phyloP scores from a whole-genome alignment of 129 eudicot genomes.

The Cynara cardunculus region DNA sequence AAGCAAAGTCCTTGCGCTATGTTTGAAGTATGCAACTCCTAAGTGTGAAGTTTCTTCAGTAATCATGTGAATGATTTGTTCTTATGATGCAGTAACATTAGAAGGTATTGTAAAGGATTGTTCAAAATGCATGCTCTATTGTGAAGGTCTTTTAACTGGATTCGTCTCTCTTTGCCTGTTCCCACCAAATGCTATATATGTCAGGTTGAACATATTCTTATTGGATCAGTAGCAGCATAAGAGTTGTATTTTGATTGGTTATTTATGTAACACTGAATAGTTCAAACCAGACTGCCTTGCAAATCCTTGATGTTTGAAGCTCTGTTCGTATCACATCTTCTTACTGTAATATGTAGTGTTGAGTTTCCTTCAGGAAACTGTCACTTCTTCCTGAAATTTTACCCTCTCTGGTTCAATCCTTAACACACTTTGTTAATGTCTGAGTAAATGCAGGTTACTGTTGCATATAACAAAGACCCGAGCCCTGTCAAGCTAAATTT shows the following conservation, averaged over 20 bases:
- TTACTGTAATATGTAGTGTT: not conserved
- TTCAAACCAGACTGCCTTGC: not conserved
- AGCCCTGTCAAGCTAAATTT: constrained; percentile 86
- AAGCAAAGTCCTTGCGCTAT: not conserved
- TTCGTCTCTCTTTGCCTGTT: not conserved
- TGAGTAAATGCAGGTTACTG: constrained; percentile 64
- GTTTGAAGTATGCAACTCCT: not conserved
- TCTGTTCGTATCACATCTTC: not conserved
- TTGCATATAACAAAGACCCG: constrained; percentile 90
- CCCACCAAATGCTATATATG: not conserved
- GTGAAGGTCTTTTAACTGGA: not conserved
- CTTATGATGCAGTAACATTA: not conserved
- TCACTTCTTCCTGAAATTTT: not conserved
- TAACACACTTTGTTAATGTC: constrained; percentile 3
- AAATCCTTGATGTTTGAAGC: not conserved
- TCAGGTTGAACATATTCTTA: not conserved
- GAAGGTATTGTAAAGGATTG: not conserved
- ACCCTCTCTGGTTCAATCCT: not conserved
- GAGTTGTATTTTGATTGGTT: not conserved
- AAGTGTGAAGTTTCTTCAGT: not conserved
- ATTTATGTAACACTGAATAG: not conserved
- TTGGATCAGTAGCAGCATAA: not conserved
- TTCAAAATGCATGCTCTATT: not conserved
- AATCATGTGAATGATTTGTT: not conserved
- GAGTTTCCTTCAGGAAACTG: not conserved